phyloP scores from a whole-genome alignment of 1,139 yeast genomes.

The Debaryomyces sp. region DNA sequence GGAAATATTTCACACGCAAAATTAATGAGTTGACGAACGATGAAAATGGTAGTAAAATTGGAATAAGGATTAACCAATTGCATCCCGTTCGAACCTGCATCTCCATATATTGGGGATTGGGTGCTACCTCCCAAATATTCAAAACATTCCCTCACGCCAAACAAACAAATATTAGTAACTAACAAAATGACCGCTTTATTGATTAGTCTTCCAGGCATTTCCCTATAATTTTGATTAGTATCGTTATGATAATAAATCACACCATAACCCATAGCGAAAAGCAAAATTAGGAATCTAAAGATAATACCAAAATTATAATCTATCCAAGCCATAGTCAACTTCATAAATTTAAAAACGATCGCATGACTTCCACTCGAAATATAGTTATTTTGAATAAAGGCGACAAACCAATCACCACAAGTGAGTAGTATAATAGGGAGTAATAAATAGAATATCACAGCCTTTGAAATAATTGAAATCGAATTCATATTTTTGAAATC shows the following conservation, averaged over 20 bases:
- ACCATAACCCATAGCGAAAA: slow-evolving; percentile 46
- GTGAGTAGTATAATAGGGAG: slow-evolving; percentile 24
- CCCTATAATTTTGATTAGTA: slow-evolving; percentile 28
- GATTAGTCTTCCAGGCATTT: slow-evolving; percentile 25
- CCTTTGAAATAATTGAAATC: slow-evolving; percentile 37
- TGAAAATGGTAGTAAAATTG: background rate
- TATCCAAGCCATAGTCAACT: slow-evolving; percentile 6
- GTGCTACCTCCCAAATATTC: background rate
- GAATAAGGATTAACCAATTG: background rate
- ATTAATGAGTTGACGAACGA: background rate
- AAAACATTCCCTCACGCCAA: slow-evolving; percentile 5
- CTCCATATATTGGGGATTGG: background rate
- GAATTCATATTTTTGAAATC: slow-evolving; percentile 35
- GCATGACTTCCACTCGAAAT: slow-evolving; percentile 9
- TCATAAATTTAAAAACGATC: slow-evolving; percentile 6
- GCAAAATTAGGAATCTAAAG: slow-evolving; percentile 20
- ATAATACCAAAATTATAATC: slow-evolving; percentile 10
- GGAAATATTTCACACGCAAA: slow-evolving; percentile 10
- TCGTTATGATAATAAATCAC: slow-evolving; percentile 35
- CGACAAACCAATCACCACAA: slow-evolving; percentile 15
- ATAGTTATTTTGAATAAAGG: slow-evolving; percentile 22
- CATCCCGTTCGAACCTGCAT: background rate
- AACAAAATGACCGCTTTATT: slow-evolving; percentile 22
- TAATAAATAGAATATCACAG: slow-evolving; percentile 31
- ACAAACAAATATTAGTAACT: slow-evolving; percentile 12